Percentiles rank a stretch among this genome's conserved stretches.
Conservation (phyloP, 257 asterid genomes). For the Marsdenia floribunda region DNA sequence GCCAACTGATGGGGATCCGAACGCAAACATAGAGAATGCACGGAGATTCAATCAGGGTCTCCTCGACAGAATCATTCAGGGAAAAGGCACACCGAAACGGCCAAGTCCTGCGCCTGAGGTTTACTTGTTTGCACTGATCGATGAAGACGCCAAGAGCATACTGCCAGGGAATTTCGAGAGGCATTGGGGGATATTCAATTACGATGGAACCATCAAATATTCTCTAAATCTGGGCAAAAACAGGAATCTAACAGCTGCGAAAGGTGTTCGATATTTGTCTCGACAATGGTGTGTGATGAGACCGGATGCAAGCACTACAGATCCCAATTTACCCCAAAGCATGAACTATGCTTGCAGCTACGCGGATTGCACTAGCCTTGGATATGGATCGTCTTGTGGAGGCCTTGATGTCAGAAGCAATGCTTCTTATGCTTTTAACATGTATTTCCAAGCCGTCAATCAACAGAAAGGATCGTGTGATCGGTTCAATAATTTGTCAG, state of each 20-base stretch:
- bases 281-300: conserved; percentile 84
- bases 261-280: conserved; percentile 60
- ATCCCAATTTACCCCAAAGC: conserved; percentile 43
- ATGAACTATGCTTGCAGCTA: conserved; percentile 54
- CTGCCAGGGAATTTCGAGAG: conserved; percentile 81
- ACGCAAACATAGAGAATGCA: conserved; percentile 54
- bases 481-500: conserved; percentile 46
- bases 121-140: conserved; percentile 60
- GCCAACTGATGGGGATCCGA: conserved; percentile 73
- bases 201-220: conserved; percentile 72
- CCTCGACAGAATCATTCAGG: conserved; percentile 43
- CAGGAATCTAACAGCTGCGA: conserved; percentile 61
- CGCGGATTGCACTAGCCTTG: conserved; percentile 92
- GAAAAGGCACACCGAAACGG: conserved; percentile 67
- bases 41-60: conserved; percentile 76
- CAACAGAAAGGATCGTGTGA: conserved; percentile 75
- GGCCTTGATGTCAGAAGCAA: conserved; percentile 45
- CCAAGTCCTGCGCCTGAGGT: conserved; percentile 50
- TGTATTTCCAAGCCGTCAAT: conserved; percentile 70
- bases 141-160: conserved; percentile 71
- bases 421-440: conserved; percentile 80
- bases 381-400: conserved; percentile 76
- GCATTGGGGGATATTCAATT: conserved; percentile 81
- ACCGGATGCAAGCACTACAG: conserved; percentile 49
- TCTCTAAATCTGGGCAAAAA: conserved; percentile 50